Conservation (phyloP, 2,329 filamentous ascomycete genomes). For the Venturia nashicola region DNA sequence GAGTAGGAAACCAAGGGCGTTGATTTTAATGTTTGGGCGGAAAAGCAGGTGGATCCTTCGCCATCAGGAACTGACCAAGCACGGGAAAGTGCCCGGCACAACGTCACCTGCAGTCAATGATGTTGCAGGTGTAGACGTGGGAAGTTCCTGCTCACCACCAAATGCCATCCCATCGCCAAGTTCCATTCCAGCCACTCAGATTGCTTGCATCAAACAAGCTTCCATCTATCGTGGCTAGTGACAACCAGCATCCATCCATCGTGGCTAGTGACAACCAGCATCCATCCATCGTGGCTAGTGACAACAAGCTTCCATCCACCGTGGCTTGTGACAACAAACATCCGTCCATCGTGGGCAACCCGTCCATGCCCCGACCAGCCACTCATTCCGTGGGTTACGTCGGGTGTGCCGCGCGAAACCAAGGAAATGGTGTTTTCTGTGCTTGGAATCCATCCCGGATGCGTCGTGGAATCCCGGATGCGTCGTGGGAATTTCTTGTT, state of each 20-base stretch:
- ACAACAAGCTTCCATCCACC: background rate
- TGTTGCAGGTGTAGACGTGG: too few species aligned
- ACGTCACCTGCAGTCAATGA: background rate
- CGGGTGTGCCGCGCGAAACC: background rate
- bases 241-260: too few species aligned
- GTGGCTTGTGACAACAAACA: background rate
- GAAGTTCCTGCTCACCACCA: background rate
- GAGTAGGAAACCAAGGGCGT: background rate
- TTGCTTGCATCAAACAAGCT: background rate
- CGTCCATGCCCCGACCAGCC: background rate
- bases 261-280: too few species aligned
- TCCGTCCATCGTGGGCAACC: too few species aligned
- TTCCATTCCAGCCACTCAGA: background rate
- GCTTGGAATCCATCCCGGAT: too few species aligned
- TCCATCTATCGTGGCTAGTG: background rate
- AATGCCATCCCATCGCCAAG: background rate
- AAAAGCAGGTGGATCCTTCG: background rate
- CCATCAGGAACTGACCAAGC: background rate
- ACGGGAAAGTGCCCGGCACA: background rate
- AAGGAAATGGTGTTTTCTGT: background rate
- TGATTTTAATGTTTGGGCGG: background rate
- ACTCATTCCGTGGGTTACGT: too few species aligned
- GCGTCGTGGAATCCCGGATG: background rate
- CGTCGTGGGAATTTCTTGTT: background rate
- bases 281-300: background rate